Conservation (phyloP, 768 basidiomycete species). For the Leccinum variicolor region DNA sequence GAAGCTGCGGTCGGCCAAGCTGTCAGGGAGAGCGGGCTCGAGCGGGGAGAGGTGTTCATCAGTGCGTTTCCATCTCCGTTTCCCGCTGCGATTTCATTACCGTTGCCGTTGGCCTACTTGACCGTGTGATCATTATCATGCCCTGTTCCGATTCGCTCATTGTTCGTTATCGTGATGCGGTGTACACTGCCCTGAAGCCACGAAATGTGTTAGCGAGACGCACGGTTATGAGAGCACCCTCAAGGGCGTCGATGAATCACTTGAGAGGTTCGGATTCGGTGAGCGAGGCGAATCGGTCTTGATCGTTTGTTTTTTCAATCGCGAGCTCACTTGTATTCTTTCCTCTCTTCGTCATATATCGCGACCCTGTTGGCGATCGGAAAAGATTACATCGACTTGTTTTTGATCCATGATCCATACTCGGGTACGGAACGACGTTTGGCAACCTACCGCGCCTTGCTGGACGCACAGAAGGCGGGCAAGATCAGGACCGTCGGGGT, state of each 20-base stretch:
- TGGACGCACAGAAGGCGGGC: constrained; percentile 56
- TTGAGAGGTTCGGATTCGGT: constrained; percentile 58
- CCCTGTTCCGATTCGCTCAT: too few species aligned
- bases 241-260: constrained; percentile 57
- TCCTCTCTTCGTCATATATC: not conserved
- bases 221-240: constrained; percentile 65
- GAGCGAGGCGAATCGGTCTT: constrained; percentile 12
- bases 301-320: not conserved
- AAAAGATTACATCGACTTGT: constrained; percentile 65
- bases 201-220: constrained; percentile 54
- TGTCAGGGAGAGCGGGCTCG: constrained; percentile 51
- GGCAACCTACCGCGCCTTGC: constrained; percentile 67
- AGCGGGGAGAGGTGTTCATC: constrained; percentile 61
- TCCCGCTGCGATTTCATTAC: not conserved
- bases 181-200: constrained; percentile 35
- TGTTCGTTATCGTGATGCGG: not conserved
- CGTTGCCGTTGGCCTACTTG: too few species aligned
- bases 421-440: constrained; percentile 64
- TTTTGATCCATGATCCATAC: constrained; percentile 72
- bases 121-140: too few species aligned
- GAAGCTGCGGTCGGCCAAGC: constrained; percentile 62
- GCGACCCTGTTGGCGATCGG: not conserved
- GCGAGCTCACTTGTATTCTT: not conserved
- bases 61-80: constrained; percentile 41
- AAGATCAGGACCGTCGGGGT: constrained; percentile 73